A percentile compares a stretch with the other conserved stretches of the same genome.
Conservation (phyloP, 345 rosid species). For the Camelina hispida region DNA sequence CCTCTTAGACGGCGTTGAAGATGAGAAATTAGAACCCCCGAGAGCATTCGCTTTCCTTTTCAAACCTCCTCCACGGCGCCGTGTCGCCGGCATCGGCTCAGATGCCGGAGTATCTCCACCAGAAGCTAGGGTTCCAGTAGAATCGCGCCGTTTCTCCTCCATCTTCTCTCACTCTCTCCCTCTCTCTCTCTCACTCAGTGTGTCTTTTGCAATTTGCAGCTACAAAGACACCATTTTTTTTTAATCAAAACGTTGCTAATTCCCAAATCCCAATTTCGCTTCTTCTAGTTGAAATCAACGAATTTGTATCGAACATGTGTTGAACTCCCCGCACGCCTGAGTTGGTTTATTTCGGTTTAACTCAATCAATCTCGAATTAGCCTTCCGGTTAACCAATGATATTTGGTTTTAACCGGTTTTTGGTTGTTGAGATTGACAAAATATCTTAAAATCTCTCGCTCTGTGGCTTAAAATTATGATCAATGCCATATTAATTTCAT, state of each 20-base stretch:
- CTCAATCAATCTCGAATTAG: slow-evolving; percentile 13
- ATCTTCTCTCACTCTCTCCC: slow-evolving; percentile 27
- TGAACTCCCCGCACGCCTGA: not conserved
- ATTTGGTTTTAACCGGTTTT: not conserved
- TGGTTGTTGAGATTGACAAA: not conserved
- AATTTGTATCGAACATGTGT: not conserved
- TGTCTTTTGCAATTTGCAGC: slow-evolving; percentile 25
- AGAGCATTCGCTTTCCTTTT: slow-evolving; percentile 77
- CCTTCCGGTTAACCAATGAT: not conserved
- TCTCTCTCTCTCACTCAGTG: slow-evolving; percentile 19
- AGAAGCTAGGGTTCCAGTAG: slow-evolving; percentile 52
- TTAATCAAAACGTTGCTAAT: slow-evolving; percentile 21
- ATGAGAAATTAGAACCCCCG: slow-evolving; percentile 46
- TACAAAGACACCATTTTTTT: slow-evolving; percentile 16
- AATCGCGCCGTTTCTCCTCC: slow-evolving; percentile 73
- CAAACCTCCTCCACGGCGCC: slow-evolving; percentile 73
- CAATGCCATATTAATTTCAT: not conserved
- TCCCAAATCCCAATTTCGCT: slow-evolving; percentile 40
- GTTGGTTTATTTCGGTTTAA: slow-evolving; percentile 13
- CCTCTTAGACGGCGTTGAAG: slow-evolving; percentile 71
- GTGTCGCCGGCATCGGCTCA: slow-evolving; percentile 56
- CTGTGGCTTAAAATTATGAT: not conserved
- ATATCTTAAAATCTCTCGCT: not conserved
- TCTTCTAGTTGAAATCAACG: not conserved
- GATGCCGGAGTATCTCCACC: slow-evolving; percentile 54